Evolutionary conservation across 2,329 filamentous ascomycete species (phyloP).

Genomic region (Trichocomaceae sp.): DNA sequence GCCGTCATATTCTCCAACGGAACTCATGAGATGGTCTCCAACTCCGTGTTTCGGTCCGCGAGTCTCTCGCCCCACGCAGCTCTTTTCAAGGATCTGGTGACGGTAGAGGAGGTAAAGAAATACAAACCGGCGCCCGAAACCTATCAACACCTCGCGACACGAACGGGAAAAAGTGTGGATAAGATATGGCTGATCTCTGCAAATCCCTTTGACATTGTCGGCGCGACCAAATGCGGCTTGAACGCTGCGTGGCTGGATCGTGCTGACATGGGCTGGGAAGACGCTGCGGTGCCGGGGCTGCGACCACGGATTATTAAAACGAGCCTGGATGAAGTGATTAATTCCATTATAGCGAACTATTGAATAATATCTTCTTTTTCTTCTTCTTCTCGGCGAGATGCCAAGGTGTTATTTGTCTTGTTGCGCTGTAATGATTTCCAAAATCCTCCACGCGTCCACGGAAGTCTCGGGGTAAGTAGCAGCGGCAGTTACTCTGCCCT

Average conservation of each 20-base stretch:
- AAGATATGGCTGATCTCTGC: slow-evolving; percentile 63
- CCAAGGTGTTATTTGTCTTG: slow-evolving; percentile 24
- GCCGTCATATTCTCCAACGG: slow-evolving; percentile 67
- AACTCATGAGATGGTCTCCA: slow-evolving; percentile 55
- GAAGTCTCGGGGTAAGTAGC: slow-evolving; percentile 42
- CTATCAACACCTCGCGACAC: slow-evolving; percentile 54
- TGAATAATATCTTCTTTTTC: background rate
- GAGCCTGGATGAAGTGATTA: slow-evolving; percentile 51
- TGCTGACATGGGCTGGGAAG: slow-evolving; percentile 56
- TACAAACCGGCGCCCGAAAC: slow-evolving; percentile 61
- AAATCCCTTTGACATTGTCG: slow-evolving; percentile 68
- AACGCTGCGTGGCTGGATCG: slow-evolving; percentile 63
- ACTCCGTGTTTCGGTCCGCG: slow-evolving; percentile 53
- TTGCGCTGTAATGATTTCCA: slow-evolving; percentile 42
- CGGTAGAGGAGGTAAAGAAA: slow-evolving; percentile 52
- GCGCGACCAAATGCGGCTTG: slow-evolving; percentile 56
- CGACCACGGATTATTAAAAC: slow-evolving; percentile 50
- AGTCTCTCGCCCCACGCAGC: slow-evolving; percentile 46
- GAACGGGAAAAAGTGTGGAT: slow-evolving; percentile 43
- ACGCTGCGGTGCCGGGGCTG: slow-evolving; percentile 48
- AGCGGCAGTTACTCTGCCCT: slow-evolving; percentile 35
- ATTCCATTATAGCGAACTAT: background rate
- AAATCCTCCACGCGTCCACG: slow-evolving; percentile 37
- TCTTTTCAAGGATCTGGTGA: slow-evolving; percentile 52
- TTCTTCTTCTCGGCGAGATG: background rate